Base-by-base conservation (phyloP, 2,329 filamentous ascomycete species). In the Aspergillus terreus region DNA sequence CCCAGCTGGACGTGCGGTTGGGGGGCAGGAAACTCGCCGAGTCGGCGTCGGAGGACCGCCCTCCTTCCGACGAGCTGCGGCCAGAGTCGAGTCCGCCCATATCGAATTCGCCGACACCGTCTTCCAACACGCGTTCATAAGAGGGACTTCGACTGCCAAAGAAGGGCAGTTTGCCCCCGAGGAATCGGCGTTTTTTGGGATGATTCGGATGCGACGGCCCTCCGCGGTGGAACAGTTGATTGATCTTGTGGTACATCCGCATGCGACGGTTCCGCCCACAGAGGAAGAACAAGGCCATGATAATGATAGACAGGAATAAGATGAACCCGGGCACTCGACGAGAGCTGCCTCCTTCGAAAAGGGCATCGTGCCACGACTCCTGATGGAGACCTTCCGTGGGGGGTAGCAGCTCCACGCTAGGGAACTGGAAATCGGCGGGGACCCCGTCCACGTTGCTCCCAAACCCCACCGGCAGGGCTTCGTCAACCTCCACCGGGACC, bases 101-200 rank as follows among this genome's bases (percentile, higher is more conserved):
- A 66, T 96, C 92, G 64, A 95, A 92, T 40, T 90, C 86, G 49
- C 82, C 72, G 2, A 74, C 75, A 10, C 88, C 91, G 59, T 92
- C 88, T 71, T 96, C 91, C 47, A 95, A 74, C 3, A 96, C 86
- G 27, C 90, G 85, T 66, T 96, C 92, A 65, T 96, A 96, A 2
- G 81, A 76, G 6, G 76, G 72, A 4, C 58, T 58, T 12, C 59
- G 64, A 6, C 68, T 63, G 14, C 67, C 62, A 32, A 69, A 59
- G 58, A 71, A 74, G 1, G 65, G 68, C 19, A 72, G 48, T 53
- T 82, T 79, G 12, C 80, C 63, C 17, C 78, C 81, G 55, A 95
- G 87, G 4, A 94, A 70, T 64, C 87, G 89, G 56, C 79, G 79
- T 6, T 64, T 68, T 51, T 69, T 68, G 12, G 66, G 64, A 41